These are phyloP conservation scores for Sugiyamaella floridensis DNA, from an alignment of 805 yeast genomes.

Conservation along the genomic window DNA sequence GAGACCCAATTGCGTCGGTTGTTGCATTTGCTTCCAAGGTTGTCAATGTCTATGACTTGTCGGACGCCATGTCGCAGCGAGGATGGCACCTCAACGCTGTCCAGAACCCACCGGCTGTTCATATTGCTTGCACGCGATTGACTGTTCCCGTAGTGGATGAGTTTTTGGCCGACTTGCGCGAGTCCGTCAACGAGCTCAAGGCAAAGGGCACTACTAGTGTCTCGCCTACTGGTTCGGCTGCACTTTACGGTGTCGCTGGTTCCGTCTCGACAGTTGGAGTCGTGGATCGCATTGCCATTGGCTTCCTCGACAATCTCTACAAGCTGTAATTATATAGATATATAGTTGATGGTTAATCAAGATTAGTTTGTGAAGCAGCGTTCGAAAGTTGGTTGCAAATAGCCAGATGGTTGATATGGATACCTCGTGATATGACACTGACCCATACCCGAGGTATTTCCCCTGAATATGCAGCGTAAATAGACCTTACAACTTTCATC, in stretches of 20 bases:
- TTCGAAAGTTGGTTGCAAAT: too few relatives aligned
- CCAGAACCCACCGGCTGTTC: conserved; percentile 87
- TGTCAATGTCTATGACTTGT: conserved; percentile 68
- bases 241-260: conserved; percentile 93
- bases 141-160: conserved; percentile 56
- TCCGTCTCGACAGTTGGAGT: conserved; percentile 77
- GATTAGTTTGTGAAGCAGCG: too few relatives aligned
- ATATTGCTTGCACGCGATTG: conserved; percentile 77
- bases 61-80: conserved; percentile 57
- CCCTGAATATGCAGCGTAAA: not conserved
- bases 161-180: conserved; percentile 46
- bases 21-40: conserved; percentile 60
- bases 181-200: conserved; percentile 37
- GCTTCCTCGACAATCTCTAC: conserved; percentile 76
- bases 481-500: not conserved
- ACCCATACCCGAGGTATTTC: not conserved
- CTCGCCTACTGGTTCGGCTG: conserved; percentile 57
- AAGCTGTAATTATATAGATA: conserved; percentile 32
- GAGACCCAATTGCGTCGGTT: conserved; percentile 82
- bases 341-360: not conserved
- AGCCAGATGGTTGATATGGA: not conserved
- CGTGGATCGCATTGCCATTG: conserved; percentile 71
- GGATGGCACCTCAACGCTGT: conserved; percentile 90
- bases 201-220: conserved; percentile 23
- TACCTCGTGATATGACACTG: not conserved